Evolutionary conservation across 805 yeast genomes (phyloP).

Genomic region (Nakazawaea pomicola): DNA sequence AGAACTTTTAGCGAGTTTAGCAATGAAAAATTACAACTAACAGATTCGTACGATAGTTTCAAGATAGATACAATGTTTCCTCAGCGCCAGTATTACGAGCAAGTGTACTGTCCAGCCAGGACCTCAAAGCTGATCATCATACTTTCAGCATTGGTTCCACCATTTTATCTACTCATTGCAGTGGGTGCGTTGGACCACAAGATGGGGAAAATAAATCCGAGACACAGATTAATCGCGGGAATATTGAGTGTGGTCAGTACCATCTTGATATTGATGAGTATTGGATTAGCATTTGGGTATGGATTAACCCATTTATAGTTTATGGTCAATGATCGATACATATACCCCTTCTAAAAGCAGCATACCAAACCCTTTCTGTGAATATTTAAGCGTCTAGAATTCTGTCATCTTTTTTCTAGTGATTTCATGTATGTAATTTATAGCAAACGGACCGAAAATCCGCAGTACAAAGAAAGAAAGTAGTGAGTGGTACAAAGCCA

Average conservation of each 20-base stretch:
- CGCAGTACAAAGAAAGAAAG: no score
- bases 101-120: neutral
- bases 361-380: no score
- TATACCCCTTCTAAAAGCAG: no score
- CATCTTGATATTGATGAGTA: conserved; percentile 5
- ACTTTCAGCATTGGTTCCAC: conserved; percentile 10
- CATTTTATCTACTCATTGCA: conserved; percentile 9
- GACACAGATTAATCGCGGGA: conserved; percentile 4
- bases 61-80: neutral
- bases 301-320: conserved; percentile 10
- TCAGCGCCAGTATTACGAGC: neutral
- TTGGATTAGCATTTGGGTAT: conserved; percentile 10
- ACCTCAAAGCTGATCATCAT: conserved; percentile 1
- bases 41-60: neutral
- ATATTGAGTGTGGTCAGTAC: neutral
- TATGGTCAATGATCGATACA: no score
- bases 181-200: conserved; percentile 6
- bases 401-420: no score
- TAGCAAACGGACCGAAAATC: no score
- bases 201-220: conserved; percentile 2
- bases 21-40: conserved; percentile 1
- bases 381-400: no score
- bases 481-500: no score
- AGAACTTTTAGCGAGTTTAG: neutral
- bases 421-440: no score